These are phyloP conservation scores for Candida piceae DNA, from an alignment of 805 yeast genomes.

Conservation along the genomic window DNA sequence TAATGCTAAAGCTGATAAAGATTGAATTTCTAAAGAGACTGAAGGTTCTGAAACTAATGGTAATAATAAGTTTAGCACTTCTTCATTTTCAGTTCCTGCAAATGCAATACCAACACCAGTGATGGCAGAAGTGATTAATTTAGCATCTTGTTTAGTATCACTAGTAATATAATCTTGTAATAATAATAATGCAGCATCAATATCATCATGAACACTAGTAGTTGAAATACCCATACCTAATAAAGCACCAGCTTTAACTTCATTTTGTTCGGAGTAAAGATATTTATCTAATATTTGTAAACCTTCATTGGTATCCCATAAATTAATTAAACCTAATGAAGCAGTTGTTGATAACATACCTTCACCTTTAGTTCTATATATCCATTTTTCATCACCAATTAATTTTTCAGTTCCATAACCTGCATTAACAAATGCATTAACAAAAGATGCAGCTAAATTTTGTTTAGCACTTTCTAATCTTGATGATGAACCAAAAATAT, in stretches of 20 bases:
- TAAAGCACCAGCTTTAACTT: conserved; percentile 93
- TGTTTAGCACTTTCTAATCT: conserved; percentile 88
- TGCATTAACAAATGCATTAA: conserved; percentile 82
- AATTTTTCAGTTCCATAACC: conserved; percentile 88
- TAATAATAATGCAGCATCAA: conserved; percentile 84
- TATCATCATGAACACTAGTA: conserved; percentile 91
- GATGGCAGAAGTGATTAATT: conserved; percentile 74
- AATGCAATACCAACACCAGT: conserved; percentile 91
- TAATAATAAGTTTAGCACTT: conserved; percentile 66
- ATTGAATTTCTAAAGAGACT: conserved; percentile 69
- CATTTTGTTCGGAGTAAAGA: conserved; percentile 77
- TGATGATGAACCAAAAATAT: conserved; percentile 46
- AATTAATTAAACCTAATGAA: conserved; percentile 79
- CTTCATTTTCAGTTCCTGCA: conserved; percentile 90
- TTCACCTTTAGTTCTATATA: conserved; percentile 83
- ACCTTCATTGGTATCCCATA: conserved; percentile 90
- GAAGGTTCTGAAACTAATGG: conserved; percentile 80
- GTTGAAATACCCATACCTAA: conserved; percentile 92
- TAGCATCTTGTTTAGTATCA: conserved; percentile 48
- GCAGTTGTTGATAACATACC: conserved; percentile 94
- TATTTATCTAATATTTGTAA: conserved; percentile 85
- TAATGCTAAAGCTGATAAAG: conserved; percentile 84
- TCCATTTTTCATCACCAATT: conserved; percentile 72
- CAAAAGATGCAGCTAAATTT: conserved; percentile 91
- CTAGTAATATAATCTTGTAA: conserved; percentile 62